phyloP scores from a whole-genome alignment of 2,329 filamentous ascomycete genomes.

The Arthrobotrys sinensis region DNA sequence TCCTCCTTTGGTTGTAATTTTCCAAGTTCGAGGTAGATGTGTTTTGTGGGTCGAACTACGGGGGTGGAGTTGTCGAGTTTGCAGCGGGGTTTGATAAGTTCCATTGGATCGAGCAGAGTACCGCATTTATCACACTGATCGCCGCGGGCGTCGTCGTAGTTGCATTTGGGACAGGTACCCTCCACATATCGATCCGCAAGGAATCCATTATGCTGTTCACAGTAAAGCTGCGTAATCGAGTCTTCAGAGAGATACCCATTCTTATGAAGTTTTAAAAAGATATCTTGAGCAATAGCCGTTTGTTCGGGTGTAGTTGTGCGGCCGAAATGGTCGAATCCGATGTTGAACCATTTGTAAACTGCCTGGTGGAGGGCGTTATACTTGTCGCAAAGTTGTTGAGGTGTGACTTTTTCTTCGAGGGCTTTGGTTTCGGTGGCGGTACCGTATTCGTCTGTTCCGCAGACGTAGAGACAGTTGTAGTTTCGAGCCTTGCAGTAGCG shows the following conservation, averaged over 20 bases:
- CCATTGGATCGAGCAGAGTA: constrained; percentile 78
- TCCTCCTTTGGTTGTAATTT: constrained; percentile 83
- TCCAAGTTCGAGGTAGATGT: constrained; percentile 90
- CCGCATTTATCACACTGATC: constrained; percentile 85
- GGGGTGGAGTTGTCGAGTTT: constrained; percentile 90
- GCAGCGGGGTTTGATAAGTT: constrained; percentile 87
- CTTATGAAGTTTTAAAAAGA: constrained; percentile 88
- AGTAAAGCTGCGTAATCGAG: constrained; percentile 90
- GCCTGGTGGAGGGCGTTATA: constrained; percentile 91
- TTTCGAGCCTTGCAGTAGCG: constrained; percentile 83
- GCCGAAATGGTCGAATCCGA: constrained; percentile 94
- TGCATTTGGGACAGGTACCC: constrained; percentile 80
- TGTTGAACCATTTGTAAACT: constrained; percentile 96
- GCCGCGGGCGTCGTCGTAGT: constrained; percentile 79
- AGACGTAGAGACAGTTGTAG: constrained; percentile 85
- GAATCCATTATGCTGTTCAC: constrained; percentile 82
- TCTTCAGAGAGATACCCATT: constrained; percentile 91
- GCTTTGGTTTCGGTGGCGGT: constrained; percentile 97
- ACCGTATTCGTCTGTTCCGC: constrained; percentile 93
- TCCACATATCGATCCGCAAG: constrained; percentile 89
- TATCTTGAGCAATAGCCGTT: constrained; percentile 91
- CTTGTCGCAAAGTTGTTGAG: constrained; percentile 88
- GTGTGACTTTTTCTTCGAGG: constrained; percentile 86
- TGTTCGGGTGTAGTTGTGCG: constrained; percentile 90
- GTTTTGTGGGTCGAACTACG: constrained; percentile 85